Conservation (phyloP, 176 grass and related monocot species). For the Oryza coarctata region DNA sequence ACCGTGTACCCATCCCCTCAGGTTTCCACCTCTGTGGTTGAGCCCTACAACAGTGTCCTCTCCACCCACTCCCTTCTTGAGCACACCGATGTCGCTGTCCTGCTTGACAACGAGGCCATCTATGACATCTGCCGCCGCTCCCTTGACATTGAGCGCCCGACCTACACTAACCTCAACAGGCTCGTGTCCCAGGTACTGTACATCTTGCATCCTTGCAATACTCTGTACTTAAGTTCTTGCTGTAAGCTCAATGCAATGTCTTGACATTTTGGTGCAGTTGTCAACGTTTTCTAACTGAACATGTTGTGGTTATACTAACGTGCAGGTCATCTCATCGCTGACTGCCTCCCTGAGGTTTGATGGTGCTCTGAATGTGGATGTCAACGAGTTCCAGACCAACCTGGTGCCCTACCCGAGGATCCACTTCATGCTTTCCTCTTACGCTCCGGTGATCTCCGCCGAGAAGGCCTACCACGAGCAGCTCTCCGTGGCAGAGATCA, state of each 20-base stretch:
- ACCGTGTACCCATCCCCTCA: background rate
- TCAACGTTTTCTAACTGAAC: too few relatives aligned
- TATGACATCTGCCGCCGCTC: background rate
- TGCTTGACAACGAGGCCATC: background rate
- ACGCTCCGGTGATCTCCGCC: conserved; percentile 49
- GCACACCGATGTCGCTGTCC: background rate
- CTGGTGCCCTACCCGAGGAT: conserved; percentile 58
- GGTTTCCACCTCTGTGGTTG: background rate
- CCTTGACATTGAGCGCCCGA: background rate
- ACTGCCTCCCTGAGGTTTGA: conserved; percentile 59
- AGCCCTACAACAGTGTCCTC: background rate
- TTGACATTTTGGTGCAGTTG: too few relatives aligned
- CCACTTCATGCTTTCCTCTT: conserved; percentile 62
- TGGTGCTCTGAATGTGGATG: conserved; percentile 55
- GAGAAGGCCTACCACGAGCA: conserved; percentile 67
- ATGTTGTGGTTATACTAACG: background rate
- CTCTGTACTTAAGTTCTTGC: background rate
- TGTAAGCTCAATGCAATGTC: background rate
- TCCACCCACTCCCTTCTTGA: background rate
- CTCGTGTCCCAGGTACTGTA: background rate
- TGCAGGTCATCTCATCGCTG: conserved; percentile 52
- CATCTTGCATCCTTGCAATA: background rate
- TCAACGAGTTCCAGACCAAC: conserved; percentile 59
- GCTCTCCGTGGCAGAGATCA: conserved; percentile 56
- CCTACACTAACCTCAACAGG: background rate